Evolutionary conservation across 768 basidiomycete genomes (phyloP).

Genomic region (Xerocomellus dryophilus): DNA sequence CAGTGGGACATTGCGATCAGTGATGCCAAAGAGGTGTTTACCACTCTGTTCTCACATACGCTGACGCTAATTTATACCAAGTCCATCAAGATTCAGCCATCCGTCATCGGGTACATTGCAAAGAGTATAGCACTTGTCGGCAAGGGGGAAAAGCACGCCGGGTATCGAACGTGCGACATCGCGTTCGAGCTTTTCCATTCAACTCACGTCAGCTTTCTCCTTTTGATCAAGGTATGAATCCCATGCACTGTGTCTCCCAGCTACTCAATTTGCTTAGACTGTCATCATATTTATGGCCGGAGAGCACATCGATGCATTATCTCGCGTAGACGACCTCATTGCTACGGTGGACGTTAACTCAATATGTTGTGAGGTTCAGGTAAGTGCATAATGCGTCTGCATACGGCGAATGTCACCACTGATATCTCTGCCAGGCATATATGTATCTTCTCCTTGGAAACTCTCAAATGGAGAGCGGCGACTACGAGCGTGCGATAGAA

Average conservation of each 20-base stretch:
- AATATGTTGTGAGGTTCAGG: not conserved
- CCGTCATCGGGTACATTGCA: not conserved
- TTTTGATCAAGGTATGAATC: conserved; percentile 1
- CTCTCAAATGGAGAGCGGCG: not conserved
- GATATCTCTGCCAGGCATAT: not conserved
- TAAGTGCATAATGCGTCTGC: not conserved
- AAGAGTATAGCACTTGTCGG: not conserved
- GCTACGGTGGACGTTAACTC: not conserved
- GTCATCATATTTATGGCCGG: not conserved
- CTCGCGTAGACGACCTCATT: not conserved
- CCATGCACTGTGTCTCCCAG: not conserved
- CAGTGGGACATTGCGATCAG: not conserved
- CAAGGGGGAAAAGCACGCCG: not conserved
- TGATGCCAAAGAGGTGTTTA: not conserved
- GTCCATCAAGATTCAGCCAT: not conserved
- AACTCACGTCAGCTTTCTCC: not conserved
- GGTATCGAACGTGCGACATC: not conserved
- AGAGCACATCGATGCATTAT: conserved; percentile 2
- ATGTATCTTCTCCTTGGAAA: conserved; percentile 4
- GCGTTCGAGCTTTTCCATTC: not conserved
- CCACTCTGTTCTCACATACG: not conserved
- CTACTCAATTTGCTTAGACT: not conserved
- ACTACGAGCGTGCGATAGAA: not conserved
- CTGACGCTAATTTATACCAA: not conserved
- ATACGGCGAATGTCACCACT: not conserved